A percentile compares a stretch with the other conserved stretches of the same genome.
phyloP scores from a whole-genome alignment of 805 yeast genomes.

The Ogataea sp. region DNA sequence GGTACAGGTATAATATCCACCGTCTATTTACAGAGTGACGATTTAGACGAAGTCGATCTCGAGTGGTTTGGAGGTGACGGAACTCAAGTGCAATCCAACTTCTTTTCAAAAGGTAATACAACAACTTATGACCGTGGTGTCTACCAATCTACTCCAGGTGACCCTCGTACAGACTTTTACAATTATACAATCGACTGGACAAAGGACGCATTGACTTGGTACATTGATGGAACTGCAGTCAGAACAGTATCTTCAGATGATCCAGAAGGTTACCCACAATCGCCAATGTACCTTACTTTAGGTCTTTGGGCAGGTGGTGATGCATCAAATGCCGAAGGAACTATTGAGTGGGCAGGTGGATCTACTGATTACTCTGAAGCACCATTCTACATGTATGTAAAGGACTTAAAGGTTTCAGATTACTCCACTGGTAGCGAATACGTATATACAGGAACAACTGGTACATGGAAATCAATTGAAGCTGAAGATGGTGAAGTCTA shows the following conservation, averaged over 20 bases:
- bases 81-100: conserved; percentile 69
- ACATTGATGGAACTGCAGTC: conserved; percentile 58
- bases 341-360: conserved; percentile 84
- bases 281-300: conserved; percentile 70
- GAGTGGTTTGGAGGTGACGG: conserved; percentile 84
- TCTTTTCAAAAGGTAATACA: conserved; percentile 73
- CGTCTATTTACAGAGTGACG: conserved; percentile 74
- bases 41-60: conserved; percentile 80
- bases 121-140: conserved; percentile 74
- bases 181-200: conserved; percentile 87
- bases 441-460: conserved; percentile 45
- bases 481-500: conserved; percentile 52
- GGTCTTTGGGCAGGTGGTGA: conserved; percentile 88
- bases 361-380: conserved; percentile 52
- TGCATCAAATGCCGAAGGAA: conserved; percentile 52
- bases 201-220: conserved; percentile 56
- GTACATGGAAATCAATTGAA: conserved; percentile 51
- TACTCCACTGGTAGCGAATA: conserved; percentile 60
- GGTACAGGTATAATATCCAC: conserved; percentile 80
- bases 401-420: conserved; percentile 54
- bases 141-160: conserved; percentile 47
- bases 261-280: conserved; percentile 74
- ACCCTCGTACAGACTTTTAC: conserved; percentile 55
- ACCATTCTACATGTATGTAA: conserved; percentile 62
- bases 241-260: conserved; percentile 52